Conservation (phyloP, 2,329 filamentous ascomycete species). For the Fusarium papillatum region DNA sequence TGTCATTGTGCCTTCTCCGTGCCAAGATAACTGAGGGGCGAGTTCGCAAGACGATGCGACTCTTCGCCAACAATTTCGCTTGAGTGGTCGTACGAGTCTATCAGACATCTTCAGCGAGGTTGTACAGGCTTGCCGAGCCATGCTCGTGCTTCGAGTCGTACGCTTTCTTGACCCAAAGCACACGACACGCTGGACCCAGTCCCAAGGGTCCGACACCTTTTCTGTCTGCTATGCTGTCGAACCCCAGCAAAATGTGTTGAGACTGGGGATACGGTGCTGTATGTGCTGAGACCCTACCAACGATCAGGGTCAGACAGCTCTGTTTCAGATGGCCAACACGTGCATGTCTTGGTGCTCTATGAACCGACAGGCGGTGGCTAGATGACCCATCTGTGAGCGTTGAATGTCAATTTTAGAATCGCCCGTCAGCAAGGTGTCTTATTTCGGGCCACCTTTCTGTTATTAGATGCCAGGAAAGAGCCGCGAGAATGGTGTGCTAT, state of each 20-base stretch:
- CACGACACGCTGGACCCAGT: constrained; percentile 16
- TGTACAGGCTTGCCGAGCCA: constrained; percentile 28
- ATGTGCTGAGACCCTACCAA: constrained; percentile 26
- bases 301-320: constrained; percentile 15
- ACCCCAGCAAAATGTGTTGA: constrained; percentile 16
- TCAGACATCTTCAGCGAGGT: constrained; percentile 38
- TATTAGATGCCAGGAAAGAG: neutral
- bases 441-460: neutral
- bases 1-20: constrained; percentile 6
- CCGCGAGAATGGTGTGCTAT: neutral
- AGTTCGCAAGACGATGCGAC: constrained; percentile 19
- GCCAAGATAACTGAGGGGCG: constrained; percentile 9
- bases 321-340: constrained; percentile 31
- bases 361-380: neutral
- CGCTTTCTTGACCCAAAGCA: constrained; percentile 11
- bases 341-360: constrained; percentile 32
- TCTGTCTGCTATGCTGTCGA: constrained; percentile 11
- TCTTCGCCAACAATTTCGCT: constrained; percentile 42
- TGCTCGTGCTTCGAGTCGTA: constrained; percentile 25
- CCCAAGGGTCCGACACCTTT: constrained; percentile 8
- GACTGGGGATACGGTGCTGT: constrained; percentile 19
- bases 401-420: constrained; percentile 5
- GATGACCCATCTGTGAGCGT: constrained; percentile 10
- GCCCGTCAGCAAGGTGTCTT: neutral
- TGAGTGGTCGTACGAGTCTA: constrained; percentile 36